Conservation (phyloP, 768 basidiomycete genomes). For the Boletus speciosus region DNA sequence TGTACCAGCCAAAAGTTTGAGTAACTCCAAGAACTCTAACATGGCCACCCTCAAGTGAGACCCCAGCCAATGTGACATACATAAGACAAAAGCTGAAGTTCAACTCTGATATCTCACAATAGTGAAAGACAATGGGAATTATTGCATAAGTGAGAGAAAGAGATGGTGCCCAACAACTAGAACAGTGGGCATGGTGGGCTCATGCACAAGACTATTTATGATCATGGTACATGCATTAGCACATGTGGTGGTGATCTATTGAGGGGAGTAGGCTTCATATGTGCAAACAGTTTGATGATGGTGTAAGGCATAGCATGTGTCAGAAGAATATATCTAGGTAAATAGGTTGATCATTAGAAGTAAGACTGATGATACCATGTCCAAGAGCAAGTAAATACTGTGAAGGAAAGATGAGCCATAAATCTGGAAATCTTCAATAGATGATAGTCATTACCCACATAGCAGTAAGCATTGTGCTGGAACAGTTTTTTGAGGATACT, state of each 20-base stretch:
- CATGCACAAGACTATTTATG: constrained; percentile 43
- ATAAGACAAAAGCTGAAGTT: constrained; percentile 52
- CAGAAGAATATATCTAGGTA: no score
- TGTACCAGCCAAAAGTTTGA: constrained; percentile 61
- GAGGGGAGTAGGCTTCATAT: constrained; percentile 12
- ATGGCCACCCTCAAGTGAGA: constrained; percentile 59
- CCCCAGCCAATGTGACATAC: constrained; percentile 31
- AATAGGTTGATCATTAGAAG: no score
- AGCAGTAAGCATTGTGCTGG: no score
- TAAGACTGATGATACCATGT: no score
- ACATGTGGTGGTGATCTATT: constrained; percentile 31
- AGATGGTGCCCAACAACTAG: constrained; percentile 30
- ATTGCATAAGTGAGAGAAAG: constrained; percentile 59
- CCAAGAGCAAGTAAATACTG: no score
- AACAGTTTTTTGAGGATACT: no score
- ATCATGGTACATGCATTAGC: constrained; percentile 43
- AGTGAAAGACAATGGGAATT: constrained; percentile 33
- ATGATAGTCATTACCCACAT: no score
- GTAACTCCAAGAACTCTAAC: constrained; percentile 63
- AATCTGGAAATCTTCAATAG: no score
- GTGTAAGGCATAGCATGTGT: no score
- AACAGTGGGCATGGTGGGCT: constrained; percentile 42
- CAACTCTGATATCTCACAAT: constrained; percentile 39
- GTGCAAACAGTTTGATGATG: no score
- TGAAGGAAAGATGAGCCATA: no score